Evolutionary conservation across 495 filamentous ascomycete genomes (phyloP).

Genomic region (Trichoderma parareesei): DNA sequence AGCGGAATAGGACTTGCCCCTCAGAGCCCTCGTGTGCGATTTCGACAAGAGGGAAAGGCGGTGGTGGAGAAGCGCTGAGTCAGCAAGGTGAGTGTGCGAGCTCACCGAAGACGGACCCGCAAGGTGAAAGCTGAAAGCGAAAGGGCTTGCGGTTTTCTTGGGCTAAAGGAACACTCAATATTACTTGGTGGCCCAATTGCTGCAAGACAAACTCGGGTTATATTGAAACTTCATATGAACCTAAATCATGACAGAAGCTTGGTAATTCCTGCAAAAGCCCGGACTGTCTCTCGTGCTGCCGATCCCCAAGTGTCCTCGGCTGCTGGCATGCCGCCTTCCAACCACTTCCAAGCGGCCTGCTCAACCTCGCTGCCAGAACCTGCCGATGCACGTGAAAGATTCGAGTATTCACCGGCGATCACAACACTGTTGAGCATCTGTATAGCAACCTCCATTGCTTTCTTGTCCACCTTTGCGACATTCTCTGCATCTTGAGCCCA

Average conservation of each 20-base stretch:
- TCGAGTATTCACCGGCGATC: not conserved
- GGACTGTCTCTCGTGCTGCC: not conserved
- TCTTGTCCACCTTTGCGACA: not conserved
- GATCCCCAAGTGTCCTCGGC: slow-evolving; percentile 6
- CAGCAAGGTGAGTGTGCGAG: not conserved
- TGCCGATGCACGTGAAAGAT: not conserved
- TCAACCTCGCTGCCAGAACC: not conserved
- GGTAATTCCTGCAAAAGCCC: not conserved
- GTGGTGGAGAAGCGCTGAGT: slow-evolving; percentile 1
- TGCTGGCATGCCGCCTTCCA: not conserved
- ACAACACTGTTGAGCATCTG: not conserved
- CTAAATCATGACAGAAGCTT: not conserved
- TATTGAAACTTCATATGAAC: not conserved
- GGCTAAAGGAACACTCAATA: no score
- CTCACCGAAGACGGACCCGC: not conserved
- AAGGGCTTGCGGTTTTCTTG: no score
- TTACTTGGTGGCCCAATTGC: not conserved
- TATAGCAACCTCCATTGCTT: not conserved
- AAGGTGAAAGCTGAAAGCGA: not conserved
- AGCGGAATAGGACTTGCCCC: slow-evolving; percentile 3
- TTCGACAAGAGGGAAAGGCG: not conserved
- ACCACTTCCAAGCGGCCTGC: not conserved
- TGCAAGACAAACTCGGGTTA: not conserved
- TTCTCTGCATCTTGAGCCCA: not conserved
- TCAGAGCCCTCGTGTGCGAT: slow-evolving; percentile 1